Conservation (phyloP, 2,329 filamentous ascomycete genomes). For the Paecilomyces niveus region DNA sequence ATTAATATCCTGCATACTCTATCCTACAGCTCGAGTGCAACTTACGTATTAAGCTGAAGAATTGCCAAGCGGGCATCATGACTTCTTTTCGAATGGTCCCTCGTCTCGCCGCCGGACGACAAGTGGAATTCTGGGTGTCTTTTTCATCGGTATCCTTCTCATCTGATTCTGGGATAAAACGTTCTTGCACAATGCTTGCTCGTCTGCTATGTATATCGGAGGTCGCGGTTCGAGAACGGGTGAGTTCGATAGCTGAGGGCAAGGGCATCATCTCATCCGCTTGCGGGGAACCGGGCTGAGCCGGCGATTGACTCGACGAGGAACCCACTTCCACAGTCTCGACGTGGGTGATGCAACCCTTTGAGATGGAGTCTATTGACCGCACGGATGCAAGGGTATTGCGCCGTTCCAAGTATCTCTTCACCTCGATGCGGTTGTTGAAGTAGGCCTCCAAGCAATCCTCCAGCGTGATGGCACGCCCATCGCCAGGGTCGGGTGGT, state of each 20-base stretch:
- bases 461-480: slow-evolving; percentile 69
- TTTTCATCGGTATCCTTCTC: slow-evolving; percentile 33
- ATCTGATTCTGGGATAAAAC: slow-evolving; percentile 37
- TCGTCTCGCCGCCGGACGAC: slow-evolving; percentile 19
- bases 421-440: slow-evolving; percentile 86
- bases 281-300: slow-evolving; percentile 14
- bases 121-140: slow-evolving; percentile 22
- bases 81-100: slow-evolving; percentile 65
- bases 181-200: slow-evolving; percentile 37
- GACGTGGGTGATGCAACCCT: slow-evolving; percentile 32
- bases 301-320: slow-evolving; percentile 28
- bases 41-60: slow-evolving; percentile 86
- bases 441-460: slow-evolving; percentile 92
- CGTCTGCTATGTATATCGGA: slow-evolving; percentile 19
- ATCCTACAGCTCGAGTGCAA: slow-evolving; percentile 10
- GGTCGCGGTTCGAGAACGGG: slow-evolving; percentile 16
- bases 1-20: slow-evolving; percentile 23
- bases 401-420: slow-evolving; percentile 61
- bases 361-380: slow-evolving; percentile 29
- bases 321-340: slow-evolving; percentile 37
- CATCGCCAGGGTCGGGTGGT: slow-evolving; percentile 61
- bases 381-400: slow-evolving; percentile 47
- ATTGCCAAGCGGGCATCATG: slow-evolving; percentile 94
- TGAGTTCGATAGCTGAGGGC: slow-evolving; percentile 19
- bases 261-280: slow-evolving; percentile 16